Conservation (phyloP, 176 grass and related monocot genomes). For the Avena eriantha region DNA sequence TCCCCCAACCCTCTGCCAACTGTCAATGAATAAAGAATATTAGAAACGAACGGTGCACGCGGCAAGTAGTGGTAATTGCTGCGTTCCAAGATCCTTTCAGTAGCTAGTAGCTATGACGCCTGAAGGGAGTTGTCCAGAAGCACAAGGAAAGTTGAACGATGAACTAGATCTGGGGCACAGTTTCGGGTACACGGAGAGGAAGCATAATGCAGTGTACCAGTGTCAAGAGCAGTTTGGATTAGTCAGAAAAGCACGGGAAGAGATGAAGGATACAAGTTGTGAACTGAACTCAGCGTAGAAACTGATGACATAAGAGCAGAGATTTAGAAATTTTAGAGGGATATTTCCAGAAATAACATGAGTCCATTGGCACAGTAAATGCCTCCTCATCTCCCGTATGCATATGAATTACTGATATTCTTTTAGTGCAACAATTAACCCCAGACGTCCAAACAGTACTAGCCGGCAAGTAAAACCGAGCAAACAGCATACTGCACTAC, state of each 20-base stretch:
- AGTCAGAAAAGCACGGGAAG: neutral
- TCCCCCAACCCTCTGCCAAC: neutral
- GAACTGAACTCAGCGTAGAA: neutral
- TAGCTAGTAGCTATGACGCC: neutral
- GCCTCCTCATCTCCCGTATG: neutral
- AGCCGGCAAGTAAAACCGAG: too few species aligned
- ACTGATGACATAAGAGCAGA: neutral
- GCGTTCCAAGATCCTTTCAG: neutral
- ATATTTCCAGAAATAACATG: neutral
- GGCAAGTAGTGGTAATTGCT: slow-evolving; percentile 3
- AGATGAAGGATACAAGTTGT: neutral
- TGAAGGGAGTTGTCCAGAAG: neutral
- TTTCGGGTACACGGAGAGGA: neutral
- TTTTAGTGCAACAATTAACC: neutral
- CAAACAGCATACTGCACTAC: too few species aligned
- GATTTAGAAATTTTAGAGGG: neutral
- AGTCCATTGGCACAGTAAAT: too few species aligned
- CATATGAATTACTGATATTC: neutral
- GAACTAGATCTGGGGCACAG: neutral
- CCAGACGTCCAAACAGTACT: too few species aligned
- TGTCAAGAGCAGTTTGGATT: neutral
- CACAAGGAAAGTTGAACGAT: neutral
- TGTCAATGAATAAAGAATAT: slow-evolving; percentile 24
- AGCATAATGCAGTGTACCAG: neutral
- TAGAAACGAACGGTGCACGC: neutral